phyloP scores from a whole-genome alignment of 2,329 filamentous ascomycete genomes.

The Westerdykella sp. region DNA sequence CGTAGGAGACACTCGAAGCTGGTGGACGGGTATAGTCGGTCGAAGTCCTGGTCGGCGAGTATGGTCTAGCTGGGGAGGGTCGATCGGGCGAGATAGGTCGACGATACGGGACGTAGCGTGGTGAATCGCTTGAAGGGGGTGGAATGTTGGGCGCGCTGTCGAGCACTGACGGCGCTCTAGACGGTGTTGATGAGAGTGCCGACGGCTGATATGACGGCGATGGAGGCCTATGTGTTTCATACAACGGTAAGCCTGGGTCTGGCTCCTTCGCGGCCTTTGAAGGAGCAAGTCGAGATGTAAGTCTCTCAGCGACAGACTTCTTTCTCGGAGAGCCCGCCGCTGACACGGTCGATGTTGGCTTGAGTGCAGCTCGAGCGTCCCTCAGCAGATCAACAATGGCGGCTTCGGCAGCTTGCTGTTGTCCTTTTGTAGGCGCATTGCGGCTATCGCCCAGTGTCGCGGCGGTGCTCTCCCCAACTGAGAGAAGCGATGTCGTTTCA shows the following conservation, averaged over 20 bases:
- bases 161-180: conserved; percentile 46
- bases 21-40: conserved; percentile 62
- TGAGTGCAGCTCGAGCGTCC: conserved; percentile 34
- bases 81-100: conserved; percentile 47
- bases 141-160: conserved; percentile 46
- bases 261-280: conserved; percentile 14
- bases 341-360: conserved; percentile 4
- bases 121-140: conserved; percentile 56
- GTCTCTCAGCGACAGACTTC: conserved; percentile 18
- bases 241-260: conserved; percentile 33
- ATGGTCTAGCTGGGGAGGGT: conserved; percentile 39
- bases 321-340: conserved; percentile 12
- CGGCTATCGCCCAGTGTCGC: conserved; percentile 27
- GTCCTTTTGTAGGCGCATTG: conserved; percentile 22
- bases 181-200: conserved; percentile 40
- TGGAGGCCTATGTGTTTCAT: conserved; percentile 37
- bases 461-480: conserved; percentile 27
- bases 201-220: conserved; percentile 47
- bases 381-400: conserved; percentile 42
- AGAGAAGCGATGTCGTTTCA: conserved; percentile 31
- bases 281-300: conserved; percentile 5
- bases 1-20: conserved; percentile 66
- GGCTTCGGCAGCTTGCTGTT: conserved; percentile 30
- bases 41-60: conserved; percentile 48
- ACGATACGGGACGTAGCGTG: conserved; percentile 58